Percentiles rank a stretch among this genome's conserved stretches.
phyloP scores from a whole-genome alignment of 1,284 basidiomycete species.

The Pseudozyma hubeiensis region DNA sequence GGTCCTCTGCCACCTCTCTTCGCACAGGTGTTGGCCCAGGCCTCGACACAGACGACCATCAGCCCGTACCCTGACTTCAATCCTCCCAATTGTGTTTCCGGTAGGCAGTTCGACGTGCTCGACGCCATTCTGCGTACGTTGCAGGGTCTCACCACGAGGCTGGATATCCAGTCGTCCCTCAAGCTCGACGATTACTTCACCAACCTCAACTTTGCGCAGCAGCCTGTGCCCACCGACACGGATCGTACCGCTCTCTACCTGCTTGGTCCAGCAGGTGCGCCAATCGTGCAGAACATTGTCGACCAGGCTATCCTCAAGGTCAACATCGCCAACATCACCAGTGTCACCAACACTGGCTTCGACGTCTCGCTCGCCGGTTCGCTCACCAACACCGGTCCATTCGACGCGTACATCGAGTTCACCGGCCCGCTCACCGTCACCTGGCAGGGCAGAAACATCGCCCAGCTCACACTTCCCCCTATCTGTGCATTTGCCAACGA shows the following conservation, averaged over 20 bases:
- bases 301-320: constrained; percentile 75
- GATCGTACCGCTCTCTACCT: constrained; percentile 77
- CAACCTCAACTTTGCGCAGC: constrained; percentile 76
- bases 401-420: constrained; percentile 71
- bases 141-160: constrained; percentile 74
- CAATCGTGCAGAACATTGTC: constrained; percentile 78
- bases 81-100: constrained; percentile 74
- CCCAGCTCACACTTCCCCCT: constrained; percentile 75
- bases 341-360: constrained; percentile 63
- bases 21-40: constrained; percentile 74
- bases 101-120: constrained; percentile 70
- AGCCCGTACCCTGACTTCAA: constrained; percentile 70
- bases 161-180: constrained; percentile 68
- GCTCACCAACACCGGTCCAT: constrained; percentile 68
- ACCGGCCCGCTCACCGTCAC: constrained; percentile 72
- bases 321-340: constrained; percentile 76
- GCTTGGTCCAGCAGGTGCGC: constrained; percentile 74
- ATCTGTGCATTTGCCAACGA: constrained; percentile 79
- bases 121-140: constrained; percentile 77
- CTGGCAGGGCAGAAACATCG: constrained; percentile 79
- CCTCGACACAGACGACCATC: constrained; percentile 75
- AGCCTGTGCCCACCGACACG: constrained; percentile 75
- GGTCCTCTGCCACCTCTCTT: constrained; percentile 77
- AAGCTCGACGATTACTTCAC: constrained; percentile 71
- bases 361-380: constrained; percentile 69